A percentile compares a stretch with the other conserved stretches of the same genome.
These are phyloP conservation scores for Pelargonium myrrhifolium DNA, from an alignment of 441 rosid species.

Conservation along the genomic window DNA sequence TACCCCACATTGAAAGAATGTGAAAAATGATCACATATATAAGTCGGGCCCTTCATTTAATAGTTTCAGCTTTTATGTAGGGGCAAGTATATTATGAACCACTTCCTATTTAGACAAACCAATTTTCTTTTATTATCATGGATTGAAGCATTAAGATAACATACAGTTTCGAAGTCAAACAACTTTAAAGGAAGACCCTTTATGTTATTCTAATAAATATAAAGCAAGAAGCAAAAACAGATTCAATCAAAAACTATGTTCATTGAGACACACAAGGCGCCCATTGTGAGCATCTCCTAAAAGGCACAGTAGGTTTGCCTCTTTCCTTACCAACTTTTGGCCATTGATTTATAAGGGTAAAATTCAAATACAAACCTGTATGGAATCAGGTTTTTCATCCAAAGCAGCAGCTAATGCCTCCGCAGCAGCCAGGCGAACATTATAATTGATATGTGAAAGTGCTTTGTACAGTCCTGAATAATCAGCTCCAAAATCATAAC, in stretches of 20 bases:
- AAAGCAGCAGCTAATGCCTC: constrained; percentile 98
- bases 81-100: too few species aligned
- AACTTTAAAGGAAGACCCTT: not conserved
- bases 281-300: not conserved
- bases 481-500: constrained; percentile 77
- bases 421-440: constrained; percentile 87
- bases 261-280: too few species aligned
- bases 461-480: constrained; percentile 83
- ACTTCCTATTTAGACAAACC: too few species aligned
- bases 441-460: constrained; percentile 65
- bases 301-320: not conserved
- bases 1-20: too few species aligned
- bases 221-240: too few species aligned
- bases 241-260: too few species aligned
- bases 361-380: constrained; percentile 48
- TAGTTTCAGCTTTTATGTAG: too few species aligned
- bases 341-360: not conserved
- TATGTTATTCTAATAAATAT: too few species aligned
- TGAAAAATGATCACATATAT: too few species aligned
- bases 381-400: constrained; percentile 84
- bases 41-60: too few species aligned
- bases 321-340: not conserved
- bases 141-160: too few species aligned
- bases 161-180: constrained; percentile 5
- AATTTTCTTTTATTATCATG: too few species aligned